phyloP scores from a whole-genome alignment of 2,329 filamentous ascomycete genomes.

The Annulohypoxylon truncatum region DNA sequence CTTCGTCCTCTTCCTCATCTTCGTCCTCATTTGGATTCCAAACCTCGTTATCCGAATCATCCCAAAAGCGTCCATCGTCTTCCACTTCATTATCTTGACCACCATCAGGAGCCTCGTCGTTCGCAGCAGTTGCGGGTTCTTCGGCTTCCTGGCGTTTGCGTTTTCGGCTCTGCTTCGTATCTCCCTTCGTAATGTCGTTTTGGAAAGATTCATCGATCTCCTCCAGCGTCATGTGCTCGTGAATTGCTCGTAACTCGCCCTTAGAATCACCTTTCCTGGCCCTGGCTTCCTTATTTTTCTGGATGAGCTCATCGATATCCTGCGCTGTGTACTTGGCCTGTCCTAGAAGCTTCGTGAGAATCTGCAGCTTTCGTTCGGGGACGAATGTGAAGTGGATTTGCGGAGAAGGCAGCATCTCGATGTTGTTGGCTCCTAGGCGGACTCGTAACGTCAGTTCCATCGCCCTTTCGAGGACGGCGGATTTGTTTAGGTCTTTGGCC shows the following conservation, averaged over 20 bases:
- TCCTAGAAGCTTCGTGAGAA: conserved; percentile 25
- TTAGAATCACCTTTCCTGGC: neutral
- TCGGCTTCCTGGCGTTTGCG: neutral
- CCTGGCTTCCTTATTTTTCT: neutral
- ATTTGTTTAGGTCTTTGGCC: conserved; percentile 33
- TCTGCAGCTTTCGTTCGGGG: neutral
- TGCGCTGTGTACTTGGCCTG: conserved; percentile 26
- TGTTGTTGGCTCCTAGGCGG: conserved; percentile 34
- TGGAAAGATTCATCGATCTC: conserved; percentile 18
- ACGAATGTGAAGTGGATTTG: conserved; percentile 42
- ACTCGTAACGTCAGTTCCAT: conserved; percentile 47
- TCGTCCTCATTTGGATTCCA: neutral
- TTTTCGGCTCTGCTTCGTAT: neutral
- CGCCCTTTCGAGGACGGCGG: conserved; percentile 45
- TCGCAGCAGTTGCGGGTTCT: neutral
- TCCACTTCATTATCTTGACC: neutral
- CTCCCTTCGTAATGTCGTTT: neutral
- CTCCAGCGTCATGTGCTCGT: neutral
- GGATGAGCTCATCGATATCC: conserved; percentile 16
- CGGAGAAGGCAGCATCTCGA: conserved; percentile 46
- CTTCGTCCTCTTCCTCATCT: neutral
- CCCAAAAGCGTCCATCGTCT: neutral
- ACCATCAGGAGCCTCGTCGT: neutral
- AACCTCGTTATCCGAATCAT: neutral
- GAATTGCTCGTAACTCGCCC: neutral